Evolutionary conservation across 2,329 filamentous ascomycete species (phyloP), one percentile per base, ranked within the genome.

Genomic region (Colletotrichum orbiculare): DNA sequence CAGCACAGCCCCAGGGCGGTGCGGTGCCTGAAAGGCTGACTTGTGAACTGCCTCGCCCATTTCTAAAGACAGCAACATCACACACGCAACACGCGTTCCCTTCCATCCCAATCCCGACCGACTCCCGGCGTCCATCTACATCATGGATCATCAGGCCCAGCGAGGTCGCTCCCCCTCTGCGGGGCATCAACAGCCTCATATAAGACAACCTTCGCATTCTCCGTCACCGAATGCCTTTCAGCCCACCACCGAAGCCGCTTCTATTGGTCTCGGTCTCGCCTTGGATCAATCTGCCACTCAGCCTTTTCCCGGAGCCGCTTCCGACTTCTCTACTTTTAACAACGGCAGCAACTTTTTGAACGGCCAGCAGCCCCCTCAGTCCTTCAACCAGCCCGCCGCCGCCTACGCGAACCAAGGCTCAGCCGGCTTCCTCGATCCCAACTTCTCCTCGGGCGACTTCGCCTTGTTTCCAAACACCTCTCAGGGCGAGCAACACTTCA

Each of bases 171-270:
- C 88, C 71, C 86, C 84, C 70, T 89, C 89, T 73, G 81, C 82
- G 74, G 82, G 83, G 69, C 83, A 85, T 73, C 83, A 86, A 73
- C 79, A 78, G 74, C 76, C 81, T 81, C 83, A 88, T 89, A 90
- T 91, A 89, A 91, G 85, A 76, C 87, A 88, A 76, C 63, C 63
- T 45, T 85, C 81, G 70, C 88, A 87, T 77, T 90, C 89, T 72
- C 86, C 88, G 71, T 87, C 87, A 74, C 85, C 85, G 75, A 84
- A 78, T 77, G 82, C 82, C 71, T 86, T 84, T 72, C 81, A 83
- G 74, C 79, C 83, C 49, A 82, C 82, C 73, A 48, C 60, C 63
- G 58, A 61, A 66, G 77, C 83, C 63, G 72, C 77, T 71, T 81
- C 79, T 56, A 79, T 83, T 71, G 84, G 84, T 71, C 81, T 89